These are phyloP conservation scores for Fagus sylvatica DNA, from an alignment of 306 rosid genomes.

Conservation along the genomic window DNA sequence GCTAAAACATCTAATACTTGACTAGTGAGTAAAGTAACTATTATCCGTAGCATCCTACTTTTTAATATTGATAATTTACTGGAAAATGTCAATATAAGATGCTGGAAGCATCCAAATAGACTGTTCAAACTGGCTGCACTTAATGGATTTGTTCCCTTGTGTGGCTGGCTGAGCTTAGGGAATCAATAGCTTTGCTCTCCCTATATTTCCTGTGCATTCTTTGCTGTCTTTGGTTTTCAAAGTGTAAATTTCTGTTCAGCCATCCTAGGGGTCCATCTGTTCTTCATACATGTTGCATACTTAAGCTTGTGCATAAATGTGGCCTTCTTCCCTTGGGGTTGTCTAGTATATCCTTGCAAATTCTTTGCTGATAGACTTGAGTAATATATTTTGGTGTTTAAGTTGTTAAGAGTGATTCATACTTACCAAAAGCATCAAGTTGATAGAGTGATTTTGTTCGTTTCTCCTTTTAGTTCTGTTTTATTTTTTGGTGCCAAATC, in stretches of 20 bases:
- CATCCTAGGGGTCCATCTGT: neutral
- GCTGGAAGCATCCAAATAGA: neutral
- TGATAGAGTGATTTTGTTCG: neutral
- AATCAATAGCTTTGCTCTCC: neutral
- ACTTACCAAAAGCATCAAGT: neutral
- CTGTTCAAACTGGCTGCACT: neutral
- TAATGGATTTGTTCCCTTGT: neutral
- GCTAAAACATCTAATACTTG: neutral
- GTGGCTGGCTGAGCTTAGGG: slow-evolving; percentile 33
- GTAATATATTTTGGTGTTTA: neutral
- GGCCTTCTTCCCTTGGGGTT: neutral
- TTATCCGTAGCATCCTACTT: neutral
- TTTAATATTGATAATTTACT: neutral
- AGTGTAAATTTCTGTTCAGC: neutral
- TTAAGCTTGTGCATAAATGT: neutral
- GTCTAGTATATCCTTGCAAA: neutral
- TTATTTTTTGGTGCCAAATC: neutral
- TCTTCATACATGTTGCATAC: neutral
- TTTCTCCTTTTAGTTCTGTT: neutral
- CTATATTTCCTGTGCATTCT: neutral
- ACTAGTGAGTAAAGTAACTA: neutral
- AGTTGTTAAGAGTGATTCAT: too few relatives aligned
- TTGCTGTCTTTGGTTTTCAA: neutral
- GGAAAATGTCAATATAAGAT: neutral
- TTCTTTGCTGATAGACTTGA: neutral